Conservation (phyloP, 805 yeast genomes). For the Saccharomycopsis selenospora region DNA sequence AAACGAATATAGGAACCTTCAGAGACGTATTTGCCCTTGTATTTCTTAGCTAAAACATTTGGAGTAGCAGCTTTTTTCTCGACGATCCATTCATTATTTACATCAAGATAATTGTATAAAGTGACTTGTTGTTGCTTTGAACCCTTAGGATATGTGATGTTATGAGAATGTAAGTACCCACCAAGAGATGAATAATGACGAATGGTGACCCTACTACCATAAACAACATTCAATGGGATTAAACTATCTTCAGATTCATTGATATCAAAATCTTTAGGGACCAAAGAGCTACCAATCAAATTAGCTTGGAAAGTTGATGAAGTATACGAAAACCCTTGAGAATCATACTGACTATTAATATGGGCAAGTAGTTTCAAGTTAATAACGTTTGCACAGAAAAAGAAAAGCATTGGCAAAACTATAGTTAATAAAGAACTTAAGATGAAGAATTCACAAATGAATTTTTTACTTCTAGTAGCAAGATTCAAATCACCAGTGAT, state of each 20-base stretch:
- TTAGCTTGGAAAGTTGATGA: slow-evolving; percentile 14
- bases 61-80: slow-evolving; percentile 35
- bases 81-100: slow-evolving; percentile 67
- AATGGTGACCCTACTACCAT: slow-evolving; percentile 34
- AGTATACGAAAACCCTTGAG: slow-evolving; percentile 20
- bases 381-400: slow-evolving; percentile 11
- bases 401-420: slow-evolving; percentile 9
- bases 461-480: slow-evolving; percentile 38
- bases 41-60: slow-evolving; percentile 25
- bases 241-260: slow-evolving; percentile 48
- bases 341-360: slow-evolving; percentile 26
- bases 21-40: slow-evolving; percentile 30
- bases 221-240: slow-evolving; percentile 42
- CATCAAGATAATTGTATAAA: slow-evolving; percentile 51
- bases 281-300: slow-evolving; percentile 8
- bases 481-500: slow-evolving; percentile 60
- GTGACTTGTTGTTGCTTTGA: slow-evolving; percentile 76
- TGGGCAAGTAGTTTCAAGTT: slow-evolving; percentile 14
- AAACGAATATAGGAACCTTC: slow-evolving; percentile 56
- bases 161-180: slow-evolving; percentile 76
- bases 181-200: slow-evolving; percentile 47
- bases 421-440: slow-evolving; percentile 40
- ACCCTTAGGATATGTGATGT: slow-evolving; percentile 54
- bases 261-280: slow-evolving; percentile 22
- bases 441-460: slow-evolving; percentile 46